Evolutionary conservation across 2,329 filamentous ascomycete species (phyloP).

Genomic region (Rhynchosporium agropyri): DNA sequence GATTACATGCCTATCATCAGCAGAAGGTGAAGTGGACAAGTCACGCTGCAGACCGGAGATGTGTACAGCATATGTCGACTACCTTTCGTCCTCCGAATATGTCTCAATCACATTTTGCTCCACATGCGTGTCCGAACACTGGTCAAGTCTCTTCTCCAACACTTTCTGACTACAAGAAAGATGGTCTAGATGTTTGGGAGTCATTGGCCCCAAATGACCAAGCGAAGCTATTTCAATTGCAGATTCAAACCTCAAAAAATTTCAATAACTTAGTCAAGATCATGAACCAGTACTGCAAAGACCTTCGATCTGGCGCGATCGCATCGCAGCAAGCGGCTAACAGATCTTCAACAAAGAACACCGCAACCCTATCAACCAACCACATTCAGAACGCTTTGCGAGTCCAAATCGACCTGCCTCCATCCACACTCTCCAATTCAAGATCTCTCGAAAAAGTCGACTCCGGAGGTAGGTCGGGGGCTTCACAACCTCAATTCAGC

Average conservation of each 20-base stretch:
- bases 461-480: neutral
- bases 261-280: neutral
- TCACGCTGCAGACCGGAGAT: neutral
- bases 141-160: neutral
- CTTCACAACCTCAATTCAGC: neutral
- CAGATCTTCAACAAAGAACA: neutral
- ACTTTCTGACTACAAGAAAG: neutral
- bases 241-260: slow-evolving; percentile 1
- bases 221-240: neutral
- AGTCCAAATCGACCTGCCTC: neutral
- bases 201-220: neutral
- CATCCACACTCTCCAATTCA: neutral
- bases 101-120: neutral
- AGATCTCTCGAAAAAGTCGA: too few relatives aligned
- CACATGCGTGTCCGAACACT: neutral
- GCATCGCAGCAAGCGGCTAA: neutral
- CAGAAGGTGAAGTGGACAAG: neutral
- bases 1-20: neutral
- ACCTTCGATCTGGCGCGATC: neutral
- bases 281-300: neutral
- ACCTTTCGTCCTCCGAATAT: neutral
- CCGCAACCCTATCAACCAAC: neutral
- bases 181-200: neutral
- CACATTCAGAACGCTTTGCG: neutral
- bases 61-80: neutral